Conservation (phyloP, 2,329 filamentous ascomycete genomes). For the Chrysoporthe austroafricana region DNA sequence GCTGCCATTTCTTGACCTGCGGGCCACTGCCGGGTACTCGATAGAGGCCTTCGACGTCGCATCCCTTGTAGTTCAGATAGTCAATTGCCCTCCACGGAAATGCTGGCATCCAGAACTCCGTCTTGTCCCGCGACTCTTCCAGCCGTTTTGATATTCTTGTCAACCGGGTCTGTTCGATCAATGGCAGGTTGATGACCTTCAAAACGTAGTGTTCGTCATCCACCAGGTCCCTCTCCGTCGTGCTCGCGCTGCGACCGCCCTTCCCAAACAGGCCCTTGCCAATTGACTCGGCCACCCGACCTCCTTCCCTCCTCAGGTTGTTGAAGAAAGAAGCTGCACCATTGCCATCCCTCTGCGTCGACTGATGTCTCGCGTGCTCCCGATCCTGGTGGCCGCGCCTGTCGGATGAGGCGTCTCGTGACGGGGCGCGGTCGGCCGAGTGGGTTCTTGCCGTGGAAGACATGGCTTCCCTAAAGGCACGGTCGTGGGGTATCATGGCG, state of each 20-base stretch:
- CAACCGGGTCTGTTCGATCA: slow-evolving; percentile 86
- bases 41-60: slow-evolving; percentile 91
- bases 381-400: slow-evolving; percentile 52
- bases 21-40: slow-evolving; percentile 88
- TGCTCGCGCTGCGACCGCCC: slow-evolving; percentile 71
- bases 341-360: slow-evolving; percentile 63
- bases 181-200: slow-evolving; percentile 81
- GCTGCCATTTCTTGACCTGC: slow-evolving; percentile 92
- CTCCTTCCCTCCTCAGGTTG: slow-evolving; percentile 73
- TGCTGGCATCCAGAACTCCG: slow-evolving; percentile 98
- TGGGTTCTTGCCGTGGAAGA: slow-evolving; percentile 68
- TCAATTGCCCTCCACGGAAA: slow-evolving; percentile 96
- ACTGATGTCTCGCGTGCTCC: slow-evolving; percentile 52
- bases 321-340: slow-evolving; percentile 67
- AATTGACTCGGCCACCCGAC: slow-evolving; percentile 77
- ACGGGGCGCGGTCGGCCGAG: slow-evolving; percentile 68
- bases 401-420: slow-evolving; percentile 48
- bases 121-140: slow-evolving; percentile 89
- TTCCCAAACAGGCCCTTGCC: slow-evolving; percentile 85
- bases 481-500: slow-evolving; percentile 67
- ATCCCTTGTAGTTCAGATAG: slow-evolving; percentile 92
- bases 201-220: slow-evolving; percentile 85
- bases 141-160: slow-evolving; percentile 90
- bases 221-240: slow-evolving; percentile 66
- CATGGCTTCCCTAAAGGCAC: slow-evolving; percentile 71